Conservation (phyloP, 495 filamentous ascomycete genomes). For the Xanthoparmelia taractica region DNA sequence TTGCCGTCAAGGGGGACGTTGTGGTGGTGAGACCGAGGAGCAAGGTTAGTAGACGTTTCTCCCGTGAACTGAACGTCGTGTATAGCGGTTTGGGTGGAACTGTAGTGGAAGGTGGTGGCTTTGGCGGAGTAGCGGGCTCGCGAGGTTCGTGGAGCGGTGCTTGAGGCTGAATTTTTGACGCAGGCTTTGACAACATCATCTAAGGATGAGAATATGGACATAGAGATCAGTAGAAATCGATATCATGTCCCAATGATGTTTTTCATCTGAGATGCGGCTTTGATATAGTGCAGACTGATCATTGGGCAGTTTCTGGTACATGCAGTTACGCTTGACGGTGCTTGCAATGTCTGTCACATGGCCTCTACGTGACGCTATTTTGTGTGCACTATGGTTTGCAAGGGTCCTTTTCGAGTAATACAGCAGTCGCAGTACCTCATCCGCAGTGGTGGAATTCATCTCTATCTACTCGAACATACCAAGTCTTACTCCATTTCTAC, state of each 20-base stretch:
- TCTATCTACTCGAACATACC: background rate
- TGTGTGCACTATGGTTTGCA: too few species aligned
- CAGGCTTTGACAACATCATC: background rate
- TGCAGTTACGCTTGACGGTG: background rate
- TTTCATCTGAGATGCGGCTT: background rate
- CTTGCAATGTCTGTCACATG: background rate
- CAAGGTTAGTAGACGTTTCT: constrained; percentile 8
- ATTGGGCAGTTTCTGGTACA: background rate
- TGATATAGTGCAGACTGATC: background rate
- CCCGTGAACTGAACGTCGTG: constrained; percentile 14
- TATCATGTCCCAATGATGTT: background rate
- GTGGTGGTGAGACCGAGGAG: constrained; percentile 25
- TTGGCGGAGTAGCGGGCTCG: background rate
- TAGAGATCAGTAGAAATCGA: background rate
- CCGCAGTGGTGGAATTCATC: too few species aligned
- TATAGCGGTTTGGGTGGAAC: constrained; percentile 3
- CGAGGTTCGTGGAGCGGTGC: background rate
- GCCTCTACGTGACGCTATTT: too few species aligned
- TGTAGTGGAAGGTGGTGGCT: background rate
- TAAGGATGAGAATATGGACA: background rate
- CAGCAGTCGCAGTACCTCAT: too few species aligned
- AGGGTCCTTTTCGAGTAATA: too few species aligned
- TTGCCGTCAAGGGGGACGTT: constrained; percentile 30
- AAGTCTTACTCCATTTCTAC: background rate
- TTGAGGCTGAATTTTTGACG: background rate